Evolutionary conservation across 805 yeast genomes (phyloP), one percentile per base, ranked within the genome.

Genomic region (Isabelozyma rhagii): DNA sequence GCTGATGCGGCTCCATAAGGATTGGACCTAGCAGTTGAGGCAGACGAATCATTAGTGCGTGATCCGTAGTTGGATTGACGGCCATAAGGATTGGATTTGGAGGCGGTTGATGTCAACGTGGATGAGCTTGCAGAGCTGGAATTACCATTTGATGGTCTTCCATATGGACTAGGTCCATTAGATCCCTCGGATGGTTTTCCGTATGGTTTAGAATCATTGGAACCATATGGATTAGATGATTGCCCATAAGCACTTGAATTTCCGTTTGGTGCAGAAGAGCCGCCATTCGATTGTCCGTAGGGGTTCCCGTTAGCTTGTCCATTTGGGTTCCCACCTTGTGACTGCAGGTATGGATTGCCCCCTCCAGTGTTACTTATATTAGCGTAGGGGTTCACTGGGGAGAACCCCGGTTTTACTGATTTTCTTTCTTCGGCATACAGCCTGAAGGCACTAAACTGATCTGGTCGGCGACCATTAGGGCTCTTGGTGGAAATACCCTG

Each of bases 381-480:
- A 39, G 74, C 72, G 52, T 73, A 72, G 0, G 80, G 77, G 49
- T 74, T 74, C 8, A 61, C 72, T 1, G 78, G 78, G 2, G 69
- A 67, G 14, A 71, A 56, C 9, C 72, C 76, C 15, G 74, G 71
- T 42, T 64, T 67, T 41, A 55, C 60, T 29, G 46, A 50, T 43
- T 61, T 69, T 31, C 76, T 59, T 49, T 77, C 76, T 50, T 71
- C 74, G 31, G 84, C 84, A 57, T 79, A 74, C 45, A 67, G 68
- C 47, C 66, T 67, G 62, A 77, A 80, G 17, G 81, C 82, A 13
- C 79, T 75, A 55, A 80, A 80, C 64, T 79, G 78, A 53, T 76
- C 77, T 49, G 71, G 68, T 42, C 81, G 66, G 13, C 60, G 58
- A 17, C 52, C 55, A 42, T 31, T 51, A n/a, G 50, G 49, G 6